Evolutionary conservation across 2,329 filamentous ascomycete genomes (phyloP), one percentile per base, ranked within the genome.

Genomic region (Aspergillus sp.): DNA sequence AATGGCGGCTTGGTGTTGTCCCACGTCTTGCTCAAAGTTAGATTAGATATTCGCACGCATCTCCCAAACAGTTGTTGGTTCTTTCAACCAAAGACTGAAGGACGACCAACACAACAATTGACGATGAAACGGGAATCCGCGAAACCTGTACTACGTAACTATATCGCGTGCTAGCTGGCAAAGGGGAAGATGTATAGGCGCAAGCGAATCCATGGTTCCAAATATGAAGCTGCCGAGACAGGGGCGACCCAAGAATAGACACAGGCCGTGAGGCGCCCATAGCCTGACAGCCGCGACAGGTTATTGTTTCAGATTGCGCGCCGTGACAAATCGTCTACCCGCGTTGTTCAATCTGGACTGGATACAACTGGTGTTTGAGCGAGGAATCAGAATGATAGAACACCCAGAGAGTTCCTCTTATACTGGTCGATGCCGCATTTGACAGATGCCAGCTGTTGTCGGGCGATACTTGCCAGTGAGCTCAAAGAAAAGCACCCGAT

Each of bases 231-330:
- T n/a, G 34, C 34, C 34, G 15, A n/a, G 44, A 53, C 43, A 45
- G 42, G 45, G 45, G 41, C 9, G 47, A 53, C 43, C 55, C 50
- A 51, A 58, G 50, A 58, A 55, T 55, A 49, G 30, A 43, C 44
- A 57, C 30, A 47, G 44, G 38, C 32, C 45, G 48, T 36, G 50
- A 30, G 26, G 26, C 26, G 26, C 26, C 26, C 26, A 49, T 57
- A 56, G 47, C 53, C 55, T 53, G 57, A 56, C 49, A 49, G 45
- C 44, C 45, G 53, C 38, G 17, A 49, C 53, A 49, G 53, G 38
- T 57, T 60, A 61, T 63, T 64, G 62, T 64, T 64, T 64, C 62
- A 64, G 61, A 47, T 64, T 47, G 30, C 38, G 36, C 38, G 26
- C 48, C 57, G 48, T 60, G 61, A 62, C 62, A 63, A 63, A 64